Conservation (phyloP, 805 yeast species). For the Sugiyamaella marilandica region DNA sequence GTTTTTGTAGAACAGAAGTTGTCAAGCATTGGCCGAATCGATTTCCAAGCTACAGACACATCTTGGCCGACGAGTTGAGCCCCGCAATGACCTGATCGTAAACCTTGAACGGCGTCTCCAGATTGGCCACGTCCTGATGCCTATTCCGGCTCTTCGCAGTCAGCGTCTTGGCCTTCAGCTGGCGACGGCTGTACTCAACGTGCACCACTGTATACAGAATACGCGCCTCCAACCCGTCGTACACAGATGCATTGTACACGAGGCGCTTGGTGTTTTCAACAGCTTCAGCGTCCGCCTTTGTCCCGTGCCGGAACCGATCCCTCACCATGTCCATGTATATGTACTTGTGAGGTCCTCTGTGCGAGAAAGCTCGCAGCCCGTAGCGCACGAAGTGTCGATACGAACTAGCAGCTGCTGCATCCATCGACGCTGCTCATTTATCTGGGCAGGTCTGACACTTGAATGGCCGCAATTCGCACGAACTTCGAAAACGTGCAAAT, state of each 20-base stretch:
- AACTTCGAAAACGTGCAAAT: too few species aligned
- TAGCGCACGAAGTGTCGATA: conserved; percentile 15
- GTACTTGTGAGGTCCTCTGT: conserved; percentile 17
- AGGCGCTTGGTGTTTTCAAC: conserved; percentile 18
- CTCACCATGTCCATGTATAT: conserved; percentile 7
- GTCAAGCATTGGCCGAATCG: too few species aligned
- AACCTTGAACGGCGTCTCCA: conserved; percentile 27
- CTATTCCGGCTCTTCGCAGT: conserved; percentile 31
- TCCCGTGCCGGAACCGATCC: conserved; percentile 7
- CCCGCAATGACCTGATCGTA: conserved; percentile 14
- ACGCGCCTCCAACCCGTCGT: conserved; percentile 14
- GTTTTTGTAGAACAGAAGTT: too few species aligned
- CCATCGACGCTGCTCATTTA: conserved; percentile 3
- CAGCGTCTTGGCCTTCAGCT: conserved; percentile 7
- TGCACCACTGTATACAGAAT: conserved; percentile 15
- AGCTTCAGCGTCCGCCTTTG: neutral
- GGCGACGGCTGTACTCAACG: conserved; percentile 14
- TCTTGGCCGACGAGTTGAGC: conserved; percentile 31
- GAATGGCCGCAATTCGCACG: too few species aligned
- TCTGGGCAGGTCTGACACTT: too few species aligned
- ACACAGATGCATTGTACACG: conserved; percentile 17
- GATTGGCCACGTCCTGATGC: conserved; percentile 30
- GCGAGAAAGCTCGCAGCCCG: conserved; percentile 16
- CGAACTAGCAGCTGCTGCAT: neutral
- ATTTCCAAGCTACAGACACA: conserved; percentile 21